Evolutionary conservation across 345 rosid genomes (phyloP), one percentile per base, ranked within the genome.

Genomic region (Acer saccharum): DNA sequence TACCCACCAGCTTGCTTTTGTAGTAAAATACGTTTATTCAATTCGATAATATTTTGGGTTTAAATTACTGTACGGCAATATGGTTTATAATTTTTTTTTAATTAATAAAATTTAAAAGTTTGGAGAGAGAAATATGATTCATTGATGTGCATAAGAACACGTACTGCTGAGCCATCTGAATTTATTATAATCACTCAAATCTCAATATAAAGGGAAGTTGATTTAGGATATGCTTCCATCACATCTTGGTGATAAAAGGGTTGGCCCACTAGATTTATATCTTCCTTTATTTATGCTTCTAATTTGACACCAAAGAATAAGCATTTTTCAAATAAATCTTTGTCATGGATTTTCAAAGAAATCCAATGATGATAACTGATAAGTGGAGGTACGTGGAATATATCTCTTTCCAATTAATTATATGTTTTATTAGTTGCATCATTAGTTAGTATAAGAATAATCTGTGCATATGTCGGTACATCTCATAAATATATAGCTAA

Each of bases 281-380:
- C 27, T 20, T 60, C 64, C 27, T 60, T 60, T 60, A 60, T 60
- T 60, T 60, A 60, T 60, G 62, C 23, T 57, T 57, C 62, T 60
- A 6, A 21, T 60, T 60, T 60, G 64, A n/a, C 64, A 20, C 12
- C 64, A 60, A 60, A 21, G 64, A 60, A 60, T 60, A 60, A 60
- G 64, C 12, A 60, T 60, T 60, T 20, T 60, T 21, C 6, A 21
- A 21, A 16, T n/a, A 60, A 60, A 7, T 60, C 64, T 60, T 18
- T 60, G 64, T 60, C 25, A 60, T 18, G 27, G 64, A 60, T 60
- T 60, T 60, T n/a, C 58, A 54, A 54, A 4, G 64, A 60, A 6
- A 18, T 60, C 27, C 27, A 60, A 20, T 20, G 64, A 60, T 60
- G 39, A 35, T 29, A 29, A 20, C 2, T 18, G 44, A 57, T 60